Evolutionary conservation across 1,284 basidiomycete genomes (phyloP).

Genomic region (Tetrapyrgos nigripes): DNA sequence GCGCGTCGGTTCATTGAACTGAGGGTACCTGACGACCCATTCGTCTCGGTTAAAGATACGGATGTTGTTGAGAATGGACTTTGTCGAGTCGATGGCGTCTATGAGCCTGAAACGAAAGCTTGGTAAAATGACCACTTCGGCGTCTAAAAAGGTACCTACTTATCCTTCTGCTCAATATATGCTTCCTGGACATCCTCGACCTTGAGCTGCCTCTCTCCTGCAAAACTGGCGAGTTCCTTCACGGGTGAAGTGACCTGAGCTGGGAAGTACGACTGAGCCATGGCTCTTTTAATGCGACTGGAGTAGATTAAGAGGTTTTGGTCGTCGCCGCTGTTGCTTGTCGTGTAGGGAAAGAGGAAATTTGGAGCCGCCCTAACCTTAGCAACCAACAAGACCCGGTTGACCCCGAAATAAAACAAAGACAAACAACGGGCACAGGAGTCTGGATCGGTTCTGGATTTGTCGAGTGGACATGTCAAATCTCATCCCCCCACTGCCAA

Average conservation of each 20-base stretch:
- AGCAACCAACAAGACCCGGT: not conserved
- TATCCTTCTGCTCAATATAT: conserved; percentile 74
- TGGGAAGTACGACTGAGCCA: conserved; percentile 53
- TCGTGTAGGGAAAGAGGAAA: too few species aligned
- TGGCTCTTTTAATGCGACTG: conserved; percentile 30
- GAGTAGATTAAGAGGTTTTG: too few species aligned
- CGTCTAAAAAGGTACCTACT: conserved; percentile 57
- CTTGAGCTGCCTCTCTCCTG: conserved; percentile 52
- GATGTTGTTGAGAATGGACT: conserved; percentile 74
- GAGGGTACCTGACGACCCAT: conserved; percentile 90
- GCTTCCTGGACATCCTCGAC: conserved; percentile 76
- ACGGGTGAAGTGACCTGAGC: conserved; percentile 40
- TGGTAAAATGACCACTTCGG: conserved; percentile 7
- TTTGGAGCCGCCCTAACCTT: not conserved
- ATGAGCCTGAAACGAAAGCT: conserved; percentile 60
- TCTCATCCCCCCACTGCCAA: conserved; percentile 49
- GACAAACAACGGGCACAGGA: too few species aligned
- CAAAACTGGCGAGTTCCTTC: conserved; percentile 29
- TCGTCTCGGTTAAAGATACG: conserved; percentile 84
- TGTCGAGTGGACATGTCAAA: too few species aligned
- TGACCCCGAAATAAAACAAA: not conserved
- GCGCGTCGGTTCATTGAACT: conserved; percentile 52
- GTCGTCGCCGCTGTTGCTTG: too few species aligned
- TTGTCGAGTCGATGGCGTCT: conserved; percentile 76
- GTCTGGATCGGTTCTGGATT: too few species aligned